These are phyloP conservation scores for Parietaria judaica DNA, from an alignment of 306 rosid genomes.

Conservation along the genomic window DNA sequence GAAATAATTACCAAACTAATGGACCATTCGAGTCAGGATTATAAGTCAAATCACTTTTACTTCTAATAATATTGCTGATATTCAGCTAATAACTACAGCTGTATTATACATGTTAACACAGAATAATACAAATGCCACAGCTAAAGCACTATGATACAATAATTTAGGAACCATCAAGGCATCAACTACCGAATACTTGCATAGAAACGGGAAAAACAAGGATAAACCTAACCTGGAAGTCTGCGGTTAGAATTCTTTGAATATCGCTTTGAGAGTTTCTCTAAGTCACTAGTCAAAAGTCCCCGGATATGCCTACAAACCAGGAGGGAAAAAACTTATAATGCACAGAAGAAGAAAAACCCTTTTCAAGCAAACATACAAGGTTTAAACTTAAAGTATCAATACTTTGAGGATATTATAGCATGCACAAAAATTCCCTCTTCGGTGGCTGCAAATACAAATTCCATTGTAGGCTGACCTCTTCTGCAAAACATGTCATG, in stretches of 20 bases:
- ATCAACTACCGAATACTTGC: neutral
- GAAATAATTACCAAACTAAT: no score
- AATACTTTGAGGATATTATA: constrained; percentile 76
- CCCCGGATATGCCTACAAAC: constrained; percentile 66
- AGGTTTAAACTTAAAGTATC: constrained; percentile 6
- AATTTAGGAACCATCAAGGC: neutral
- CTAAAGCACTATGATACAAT: neutral
- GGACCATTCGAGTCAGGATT: no score
- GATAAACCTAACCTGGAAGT: constrained; percentile 72
- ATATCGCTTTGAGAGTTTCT: constrained; percentile 57
- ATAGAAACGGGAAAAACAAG: constrained; percentile 1
- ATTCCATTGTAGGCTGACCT: constrained; percentile 84
- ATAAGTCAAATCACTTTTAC: no score
- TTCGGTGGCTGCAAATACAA: constrained; percentile 82
- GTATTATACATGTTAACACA: no score
- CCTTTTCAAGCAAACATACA: constrained; percentile 9
- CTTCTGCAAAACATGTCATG: constrained; percentile 43
- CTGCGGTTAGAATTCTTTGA: constrained; percentile 35
- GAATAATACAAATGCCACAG: constrained; percentile 16
- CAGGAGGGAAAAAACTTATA: neutral
- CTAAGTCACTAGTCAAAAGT: constrained; percentile 62
- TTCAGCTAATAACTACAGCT: no score
- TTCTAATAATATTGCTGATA: no score
- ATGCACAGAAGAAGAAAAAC: neutral
- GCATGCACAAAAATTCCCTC: constrained; percentile 87